Evolutionary conservation across 164 flowering plant species (phyloP), one percentile per base, ranked within the genome.

Genomic region (Stephania cephalantha): DNA sequence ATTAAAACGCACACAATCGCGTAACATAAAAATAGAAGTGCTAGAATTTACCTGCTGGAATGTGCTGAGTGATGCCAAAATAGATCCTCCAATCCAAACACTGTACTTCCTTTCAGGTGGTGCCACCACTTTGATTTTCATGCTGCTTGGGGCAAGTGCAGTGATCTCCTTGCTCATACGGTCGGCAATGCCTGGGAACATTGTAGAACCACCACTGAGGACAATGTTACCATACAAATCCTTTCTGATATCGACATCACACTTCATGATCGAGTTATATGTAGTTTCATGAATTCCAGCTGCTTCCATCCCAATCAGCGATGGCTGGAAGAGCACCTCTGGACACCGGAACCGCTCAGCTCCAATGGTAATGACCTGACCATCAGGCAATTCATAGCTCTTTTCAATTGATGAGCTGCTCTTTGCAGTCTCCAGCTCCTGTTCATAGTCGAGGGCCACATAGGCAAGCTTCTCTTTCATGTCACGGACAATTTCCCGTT

Each of bases 81-180:
- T 90, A 17, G 94, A 90, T 11, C 95, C 95, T 77, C 93, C 93
- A 75, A 88, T 90, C 96, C 96, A 91, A 81, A 91, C 96, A 87
- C 93, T 90, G 84, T 91, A 91, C 76, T 91, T 91, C 83, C 96
- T 90, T 86, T 91, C 96, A 15, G 96, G 96, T 31, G 96, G 96
- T 11, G 96, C 92, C 31, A 91, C 96, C 71, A 91, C 93, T 85
- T 91, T 91, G 79, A 91, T 88, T 85, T 90, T 90, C 94, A 90
- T 90, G 85, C 94, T 88, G 85, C 91, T 90, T 31, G 95, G 95
- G 7, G 95, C 95, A 2, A 90, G 82, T 0, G 93, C 95, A 29
- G 96, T 83, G 61, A 91, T 91, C 76, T 91, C 96, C 85, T 90
- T 91, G 88, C 93, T 91, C 93, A 91, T 91, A 73, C 96, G 83